These are phyloP conservation scores for Leptosphaerulina australis DNA, from an alignment of 2,329 filamentous ascomycete species.

Conservation along the genomic window DNA sequence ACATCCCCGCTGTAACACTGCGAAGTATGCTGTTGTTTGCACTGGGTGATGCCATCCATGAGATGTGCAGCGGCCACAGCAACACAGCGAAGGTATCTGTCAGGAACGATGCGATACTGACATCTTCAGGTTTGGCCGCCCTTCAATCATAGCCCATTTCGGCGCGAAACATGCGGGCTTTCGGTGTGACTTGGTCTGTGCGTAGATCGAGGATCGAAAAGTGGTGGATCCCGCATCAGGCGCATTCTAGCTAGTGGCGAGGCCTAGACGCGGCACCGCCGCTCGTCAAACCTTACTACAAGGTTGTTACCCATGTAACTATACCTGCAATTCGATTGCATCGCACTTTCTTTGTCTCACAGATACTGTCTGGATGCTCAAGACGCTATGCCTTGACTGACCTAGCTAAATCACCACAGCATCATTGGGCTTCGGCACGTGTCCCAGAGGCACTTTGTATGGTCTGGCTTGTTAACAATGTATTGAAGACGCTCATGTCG, in stretches of 20 bases:
- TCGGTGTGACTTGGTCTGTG: constrained; percentile 1
- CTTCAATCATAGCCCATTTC: constrained; percentile 5
- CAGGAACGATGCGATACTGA: constrained; percentile 2
- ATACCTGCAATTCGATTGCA: neutral
- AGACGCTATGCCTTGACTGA: neutral
- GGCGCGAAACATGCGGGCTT: constrained; percentile 9
- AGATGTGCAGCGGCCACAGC: constrained; percentile 5
- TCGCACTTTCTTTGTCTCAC: neutral
- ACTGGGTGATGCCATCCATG: constrained; percentile 15
- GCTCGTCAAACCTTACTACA: neutral
- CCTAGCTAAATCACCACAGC: neutral
- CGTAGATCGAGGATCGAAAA: neutral
- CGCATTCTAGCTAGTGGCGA: neutral
- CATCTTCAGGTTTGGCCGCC: constrained; percentile 3
- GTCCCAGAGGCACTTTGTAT: neutral
- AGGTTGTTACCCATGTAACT: neutral
- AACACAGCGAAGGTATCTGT: constrained; percentile 9
- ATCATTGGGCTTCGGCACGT: neutral
- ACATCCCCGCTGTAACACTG: constrained; percentile 22
- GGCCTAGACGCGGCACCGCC: neutral
- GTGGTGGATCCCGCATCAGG: neutral
- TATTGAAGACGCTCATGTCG: neutral
- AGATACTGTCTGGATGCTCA: neutral
- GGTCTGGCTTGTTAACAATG: neutral
- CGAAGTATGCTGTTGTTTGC: constrained; percentile 20